phyloP scores from a whole-genome alignment of 1,284 basidiomycete species.

The Wallemia ichthyophaga region DNA sequence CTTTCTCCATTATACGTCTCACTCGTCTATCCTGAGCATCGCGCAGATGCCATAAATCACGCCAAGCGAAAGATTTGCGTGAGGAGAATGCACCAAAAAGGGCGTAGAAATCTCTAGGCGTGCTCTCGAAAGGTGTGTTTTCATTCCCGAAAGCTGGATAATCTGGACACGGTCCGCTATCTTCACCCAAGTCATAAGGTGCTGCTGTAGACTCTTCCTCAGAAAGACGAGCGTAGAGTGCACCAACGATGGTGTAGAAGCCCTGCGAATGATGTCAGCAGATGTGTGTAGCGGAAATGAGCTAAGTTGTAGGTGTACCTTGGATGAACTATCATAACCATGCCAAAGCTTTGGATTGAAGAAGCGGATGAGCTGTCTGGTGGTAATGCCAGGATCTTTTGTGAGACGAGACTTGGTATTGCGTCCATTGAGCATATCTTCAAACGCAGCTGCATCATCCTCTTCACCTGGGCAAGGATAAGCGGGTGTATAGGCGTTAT shows the following conservation, averaged over 20 bases:
- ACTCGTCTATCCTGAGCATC: conserved; percentile 66
- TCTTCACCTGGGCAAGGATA: background rate
- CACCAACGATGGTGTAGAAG: conserved; percentile 70
- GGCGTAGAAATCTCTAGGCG: conserved; percentile 47
- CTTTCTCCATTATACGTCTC: conserved; percentile 71
- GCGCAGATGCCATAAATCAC: conserved; percentile 47
- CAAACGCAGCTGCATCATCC: background rate
- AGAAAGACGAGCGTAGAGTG: conserved; percentile 54
- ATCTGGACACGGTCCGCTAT: background rate
- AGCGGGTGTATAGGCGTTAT: background rate
- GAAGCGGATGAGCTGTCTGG: conserved; percentile 51
- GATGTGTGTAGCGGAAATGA: background rate
- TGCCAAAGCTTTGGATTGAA: conserved; percentile 47
- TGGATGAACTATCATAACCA: conserved; percentile 34
- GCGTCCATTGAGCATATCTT: background rate
- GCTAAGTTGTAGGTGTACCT: too few relatives aligned
- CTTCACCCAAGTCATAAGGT: conserved; percentile 16
- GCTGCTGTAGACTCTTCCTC: conserved; percentile 42
- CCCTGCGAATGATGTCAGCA: conserved; percentile 22
- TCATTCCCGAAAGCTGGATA: conserved; percentile 6
- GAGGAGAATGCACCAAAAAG: conserved; percentile 68
- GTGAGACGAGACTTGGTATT: background rate
- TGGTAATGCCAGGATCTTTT: background rate
- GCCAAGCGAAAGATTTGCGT: conserved; percentile 69
- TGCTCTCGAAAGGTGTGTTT: conserved; percentile 15